Evolutionary conservation across 1,284 basidiomycete species (phyloP), one percentile per base, ranked within the genome.

Genomic region (Apiotrichum akiyoshidainum): DNA sequence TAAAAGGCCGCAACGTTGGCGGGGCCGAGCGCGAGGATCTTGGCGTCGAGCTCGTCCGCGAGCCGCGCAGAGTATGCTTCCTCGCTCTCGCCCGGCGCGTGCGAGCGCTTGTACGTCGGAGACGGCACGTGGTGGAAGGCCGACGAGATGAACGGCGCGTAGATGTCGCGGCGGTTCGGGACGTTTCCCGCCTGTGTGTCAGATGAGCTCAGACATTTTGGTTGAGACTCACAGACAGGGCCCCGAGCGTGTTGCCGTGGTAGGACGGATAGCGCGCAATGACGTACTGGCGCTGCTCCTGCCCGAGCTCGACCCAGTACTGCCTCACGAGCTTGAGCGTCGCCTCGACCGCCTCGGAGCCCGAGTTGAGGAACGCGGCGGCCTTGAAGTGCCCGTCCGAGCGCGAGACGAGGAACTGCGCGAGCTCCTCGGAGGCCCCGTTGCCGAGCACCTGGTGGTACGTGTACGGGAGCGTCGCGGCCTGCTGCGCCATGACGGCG

Each of bases 231-330:
- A 78, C 9, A 2, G 61, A 65, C 1, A 73, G 59, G 1, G 64
- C 68, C 2, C 82, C 82, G 39, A 92, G 69, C 1, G 89, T 89
- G 73, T 92, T 93, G 2, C 91, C 91, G 72, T 93, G 91, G 78
- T 86, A 93, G 8, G 87, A 88, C 14, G 89, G 78, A 48, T 86
- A 74, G 19, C 90, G 83, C n/a, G 83, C 88, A 65, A 94, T 91
- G 70, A 88, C 90, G 66, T 90, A 87, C 58, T 69, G 84, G 54
- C 90, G 83, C 67, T 86, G 77, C 0, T 83, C 80, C 73, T 92
- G 86, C 5, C 84, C 84, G 0, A 79, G 83, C 70, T 91, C 88
- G 44, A 83, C 79, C 69, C 68, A 72, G 56, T 76, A 77, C 63
- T 73, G 70, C 41, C 70, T 55, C 10, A 62, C 65, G 9, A 68